These are phyloP conservation scores for Solanum appendiculatum DNA, from an alignment of 257 asterid species.

Conservation along the genomic window DNA sequence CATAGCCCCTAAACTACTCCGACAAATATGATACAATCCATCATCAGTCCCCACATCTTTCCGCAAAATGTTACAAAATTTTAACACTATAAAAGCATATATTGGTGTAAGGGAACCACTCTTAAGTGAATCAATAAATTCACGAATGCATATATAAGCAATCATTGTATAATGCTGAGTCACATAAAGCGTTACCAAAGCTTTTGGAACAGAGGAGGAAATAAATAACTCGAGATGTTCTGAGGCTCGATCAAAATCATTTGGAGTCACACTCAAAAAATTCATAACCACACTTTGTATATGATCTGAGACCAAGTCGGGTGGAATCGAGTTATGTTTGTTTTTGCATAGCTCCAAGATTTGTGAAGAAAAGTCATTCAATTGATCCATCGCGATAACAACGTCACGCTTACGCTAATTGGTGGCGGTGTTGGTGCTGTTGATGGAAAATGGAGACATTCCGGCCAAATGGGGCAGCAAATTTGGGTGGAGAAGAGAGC, in stretches of 20 bases:
- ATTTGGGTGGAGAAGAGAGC: no score
- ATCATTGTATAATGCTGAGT: slow-evolving; percentile 28
- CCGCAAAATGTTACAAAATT: slow-evolving; percentile 42
- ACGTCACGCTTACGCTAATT: no score
- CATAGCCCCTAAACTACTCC: slow-evolving; percentile 20
- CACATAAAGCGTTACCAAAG: slow-evolving; percentile 10
- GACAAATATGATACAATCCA: slow-evolving; percentile 29
- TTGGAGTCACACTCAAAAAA: background rate
- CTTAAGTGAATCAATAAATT: slow-evolving; percentile 32
- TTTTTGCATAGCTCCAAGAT: no score
- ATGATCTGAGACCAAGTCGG: no score
- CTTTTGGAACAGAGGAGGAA: background rate
- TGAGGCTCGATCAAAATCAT: background rate
- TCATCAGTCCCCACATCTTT: slow-evolving; percentile 28
- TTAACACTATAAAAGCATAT: slow-evolving; percentile 39
- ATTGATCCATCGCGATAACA: no score
- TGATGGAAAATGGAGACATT: no score
- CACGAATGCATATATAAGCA: slow-evolving; percentile 41
- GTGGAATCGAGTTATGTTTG: no score
- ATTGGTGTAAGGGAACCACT: slow-evolving; percentile 4
- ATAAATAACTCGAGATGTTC: background rate
- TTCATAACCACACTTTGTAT: no score
- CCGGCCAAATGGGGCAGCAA: no score
- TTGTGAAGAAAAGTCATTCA: no score
- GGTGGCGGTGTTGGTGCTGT: no score